A percentile compares a stretch with the other conserved stretches of the same genome.
These are phyloP conservation scores for Leucaena leucocephala DNA, from an alignment of 306 rosid genomes.

Conservation along the genomic window DNA sequence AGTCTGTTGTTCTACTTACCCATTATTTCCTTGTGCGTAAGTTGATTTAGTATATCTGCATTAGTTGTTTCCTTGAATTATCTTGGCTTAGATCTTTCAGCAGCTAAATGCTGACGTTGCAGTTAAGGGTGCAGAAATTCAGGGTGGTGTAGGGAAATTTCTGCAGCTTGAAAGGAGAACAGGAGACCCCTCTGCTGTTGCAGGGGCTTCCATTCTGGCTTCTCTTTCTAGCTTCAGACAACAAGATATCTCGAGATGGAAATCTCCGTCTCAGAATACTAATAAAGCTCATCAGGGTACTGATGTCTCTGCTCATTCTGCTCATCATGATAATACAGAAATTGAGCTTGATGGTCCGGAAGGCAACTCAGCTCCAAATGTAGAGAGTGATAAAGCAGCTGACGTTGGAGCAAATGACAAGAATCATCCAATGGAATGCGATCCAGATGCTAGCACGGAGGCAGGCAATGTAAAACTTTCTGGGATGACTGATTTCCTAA, in stretches of 20 bases:
- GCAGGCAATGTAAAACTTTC: constrained; percentile 99
- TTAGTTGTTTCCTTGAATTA: constrained; percentile 59
- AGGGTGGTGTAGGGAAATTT: constrained; percentile 61
- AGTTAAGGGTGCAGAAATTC: constrained; percentile 73
- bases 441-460: constrained; percentile 75
- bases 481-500: constrained; percentile 99
- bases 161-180: constrained; percentile 74
- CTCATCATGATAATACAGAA: constrained; percentile 68
- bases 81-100: constrained; percentile 75
- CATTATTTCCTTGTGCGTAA: not conserved
- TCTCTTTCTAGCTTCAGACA: constrained; percentile 75
- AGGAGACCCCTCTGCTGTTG: constrained; percentile 93
- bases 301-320: constrained; percentile 65
- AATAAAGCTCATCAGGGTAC: constrained; percentile 63
- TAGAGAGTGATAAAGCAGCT: constrained; percentile 68
- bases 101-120: constrained; percentile 61
- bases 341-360: constrained; percentile 76
- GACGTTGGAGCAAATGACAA: constrained; percentile 66
- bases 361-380: constrained; percentile 63
- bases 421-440: constrained; percentile 65
- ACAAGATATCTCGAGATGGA: constrained; percentile 72
- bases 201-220: constrained; percentile 97
- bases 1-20: not conserved
- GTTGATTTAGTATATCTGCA: not conserved
- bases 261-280: constrained; percentile 63